phyloP scores from a whole-genome alignment of 371 early-diverging fungal genomes.

The Funneliformis caledonium region DNA sequence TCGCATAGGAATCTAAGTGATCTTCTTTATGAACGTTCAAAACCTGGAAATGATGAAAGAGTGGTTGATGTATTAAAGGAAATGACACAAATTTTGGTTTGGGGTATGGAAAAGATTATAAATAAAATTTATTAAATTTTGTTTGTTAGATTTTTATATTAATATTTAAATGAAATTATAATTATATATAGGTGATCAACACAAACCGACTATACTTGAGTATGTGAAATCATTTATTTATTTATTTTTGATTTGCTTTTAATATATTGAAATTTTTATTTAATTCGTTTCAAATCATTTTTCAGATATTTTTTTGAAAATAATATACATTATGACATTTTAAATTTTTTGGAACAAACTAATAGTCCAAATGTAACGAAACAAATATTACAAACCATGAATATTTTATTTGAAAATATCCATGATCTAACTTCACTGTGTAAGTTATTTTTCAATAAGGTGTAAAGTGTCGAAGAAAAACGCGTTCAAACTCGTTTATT shows the following conservation, averaged over 20 bases:
- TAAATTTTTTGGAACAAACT: constrained; percentile 43
- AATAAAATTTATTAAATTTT: neutral
- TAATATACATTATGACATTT: constrained; percentile 45
- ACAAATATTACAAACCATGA: constrained; percentile 64
- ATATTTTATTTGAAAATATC: constrained; percentile 63
- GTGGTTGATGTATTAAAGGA: constrained; percentile 48
- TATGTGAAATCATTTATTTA: constrained; percentile 36
- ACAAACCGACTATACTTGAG: constrained; percentile 54
- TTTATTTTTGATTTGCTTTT: constrained; percentile 18
- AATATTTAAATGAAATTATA: neutral
- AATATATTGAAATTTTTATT: neutral
- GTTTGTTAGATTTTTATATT: neutral
- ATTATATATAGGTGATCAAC: constrained; percentile 51
- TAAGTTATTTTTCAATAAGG: constrained; percentile 25
- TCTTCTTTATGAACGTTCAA: constrained; percentile 41
- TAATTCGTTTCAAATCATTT: constrained; percentile 16
- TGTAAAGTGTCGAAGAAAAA: neutral
- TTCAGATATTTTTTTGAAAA: constrained; percentile 48
- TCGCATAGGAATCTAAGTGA: constrained; percentile 43
- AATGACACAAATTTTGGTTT: constrained; percentile 60
- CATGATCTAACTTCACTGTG: constrained; percentile 53
- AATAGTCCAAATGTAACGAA: constrained; percentile 49
- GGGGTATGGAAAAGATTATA: constrained; percentile 39
- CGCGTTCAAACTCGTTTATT: neutral
- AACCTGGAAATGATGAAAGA: constrained; percentile 45